Conservation (phyloP, 2,329 filamentous ascomycete genomes). For the Ceratocystis albifundus region DNA sequence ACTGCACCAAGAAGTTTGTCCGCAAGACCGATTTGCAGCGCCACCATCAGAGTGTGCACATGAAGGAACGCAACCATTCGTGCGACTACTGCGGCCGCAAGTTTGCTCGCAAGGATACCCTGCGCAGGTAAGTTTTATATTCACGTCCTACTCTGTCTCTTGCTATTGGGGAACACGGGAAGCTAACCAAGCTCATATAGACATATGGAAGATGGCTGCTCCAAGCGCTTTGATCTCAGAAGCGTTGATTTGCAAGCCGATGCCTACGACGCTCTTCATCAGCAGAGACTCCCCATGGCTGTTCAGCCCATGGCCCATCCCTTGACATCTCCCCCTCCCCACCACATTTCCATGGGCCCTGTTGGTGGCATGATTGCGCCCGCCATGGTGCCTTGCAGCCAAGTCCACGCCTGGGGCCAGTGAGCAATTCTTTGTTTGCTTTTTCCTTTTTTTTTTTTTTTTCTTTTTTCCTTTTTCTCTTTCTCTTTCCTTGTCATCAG, state of each 20-base stretch:
- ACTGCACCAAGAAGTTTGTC: slow-evolving; percentile 66
- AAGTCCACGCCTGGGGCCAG: slow-evolving; percentile 15
- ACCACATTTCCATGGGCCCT: slow-evolving; percentile 15
- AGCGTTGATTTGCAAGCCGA: slow-evolving; percentile 37
- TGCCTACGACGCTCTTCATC: slow-evolving; percentile 26
- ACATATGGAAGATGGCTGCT: slow-evolving; percentile 66
- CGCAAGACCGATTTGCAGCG: slow-evolving; percentile 66
- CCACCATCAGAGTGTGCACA: slow-evolving; percentile 56
- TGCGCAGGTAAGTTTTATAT: slow-evolving; percentile 51
- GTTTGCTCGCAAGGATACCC: slow-evolving; percentile 72
- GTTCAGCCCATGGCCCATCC: slow-evolving; percentile 12
- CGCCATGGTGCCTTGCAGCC: background rate
- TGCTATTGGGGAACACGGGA: background rate
- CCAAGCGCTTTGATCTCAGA: slow-evolving; percentile 51
- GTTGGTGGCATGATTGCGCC: slow-evolving; percentile 13
- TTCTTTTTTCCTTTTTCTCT: slow-evolving; percentile 1
- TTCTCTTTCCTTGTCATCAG: background rate
- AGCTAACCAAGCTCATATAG: slow-evolving; percentile 33
- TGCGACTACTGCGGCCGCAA: slow-evolving; percentile 59
- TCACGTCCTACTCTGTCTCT: background rate
- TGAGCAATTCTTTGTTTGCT: background rate
- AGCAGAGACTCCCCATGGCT: slow-evolving; percentile 16
- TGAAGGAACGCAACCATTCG: slow-evolving; percentile 56
- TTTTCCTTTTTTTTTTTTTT: background rate
- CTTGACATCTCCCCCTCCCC: slow-evolving; percentile 8